phyloP scores from a whole-genome alignment of 1,284 basidiomycete genomes.

The Fomitopsis betulina region DNA sequence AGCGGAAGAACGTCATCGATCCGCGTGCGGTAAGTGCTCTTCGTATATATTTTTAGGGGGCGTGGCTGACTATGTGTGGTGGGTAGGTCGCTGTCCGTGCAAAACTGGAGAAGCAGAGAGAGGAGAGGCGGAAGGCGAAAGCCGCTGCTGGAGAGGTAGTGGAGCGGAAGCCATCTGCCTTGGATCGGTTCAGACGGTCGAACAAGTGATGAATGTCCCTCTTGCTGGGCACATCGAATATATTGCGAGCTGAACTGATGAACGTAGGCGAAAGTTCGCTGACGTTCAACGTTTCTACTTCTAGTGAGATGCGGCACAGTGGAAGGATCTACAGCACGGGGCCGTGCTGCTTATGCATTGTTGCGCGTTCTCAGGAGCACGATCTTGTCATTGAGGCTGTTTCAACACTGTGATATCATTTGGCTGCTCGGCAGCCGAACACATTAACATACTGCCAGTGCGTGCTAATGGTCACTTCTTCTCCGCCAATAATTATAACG shows the following conservation, averaged over 20 bases:
- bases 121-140: slow-evolving; percentile 44
- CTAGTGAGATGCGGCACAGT: too few species aligned
- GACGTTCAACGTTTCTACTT: not conserved
- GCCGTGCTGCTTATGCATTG: too few species aligned
- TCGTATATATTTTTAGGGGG: not conserved
- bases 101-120: slow-evolving; percentile 62
- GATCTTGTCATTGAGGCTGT: too few species aligned
- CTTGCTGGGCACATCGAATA: too few species aligned
- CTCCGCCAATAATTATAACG: not conserved
- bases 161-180: slow-evolving; percentile 49
- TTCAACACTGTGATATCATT: too few species aligned
- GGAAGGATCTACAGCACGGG: too few species aligned
- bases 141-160: slow-evolving; percentile 36
- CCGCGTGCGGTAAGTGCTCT: slow-evolving; percentile 65
- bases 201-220: not conserved
- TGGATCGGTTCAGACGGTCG: slow-evolving; percentile 55
- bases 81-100: slow-evolving; percentile 60
- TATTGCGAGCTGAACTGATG: too few species aligned
- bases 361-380: too few species aligned
- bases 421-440: too few species aligned
- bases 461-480: not conserved
- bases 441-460: too few species aligned
- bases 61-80: slow-evolving; percentile 4
- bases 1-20: slow-evolving; percentile 91
- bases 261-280: not conserved